Base-by-base conservation (phyloP, 257 asterid genomes). In the Forsythia suspensa region DNA sequence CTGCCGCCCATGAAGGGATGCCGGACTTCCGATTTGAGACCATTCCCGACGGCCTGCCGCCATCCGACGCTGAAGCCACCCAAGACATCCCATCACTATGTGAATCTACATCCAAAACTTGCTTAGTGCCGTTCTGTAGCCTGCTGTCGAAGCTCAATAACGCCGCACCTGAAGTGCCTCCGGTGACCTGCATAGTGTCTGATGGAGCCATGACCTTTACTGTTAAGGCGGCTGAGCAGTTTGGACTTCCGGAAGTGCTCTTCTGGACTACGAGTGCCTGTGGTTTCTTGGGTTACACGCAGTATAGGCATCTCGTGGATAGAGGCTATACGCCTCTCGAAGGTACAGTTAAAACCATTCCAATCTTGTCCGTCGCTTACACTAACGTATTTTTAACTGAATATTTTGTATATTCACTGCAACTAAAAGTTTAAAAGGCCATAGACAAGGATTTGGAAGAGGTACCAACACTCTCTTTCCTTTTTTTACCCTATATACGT, bases 1-100 rank as follows among this genome's bases (percentile, higher is more conserved):
- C 86, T 24, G 13, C 79, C 21, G 77, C 90, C 76, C 44, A 84
- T 13, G 84, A 74, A 39, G 87, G 87, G 51, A 69, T 85, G 13
- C 87, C 81, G n/a, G 88, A 79, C 78, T 85, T 87, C 84, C 87
- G 78, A 0, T 86, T 84, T 71, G 69, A 75, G 37, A 55, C 87
- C 76, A 86, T 86, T 12, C 90, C 90, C 65, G 90, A 86, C 37
- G 90, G 90, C 0, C 76, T 86, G 9, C 90, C 90, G 3, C 83
- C 71, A n/a, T 80, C 90, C 16, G 89, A 87, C 73, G 84, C 84
- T 37, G 86, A 87, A 74, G 74, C 77, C 18, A 87, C 90, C 0
- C 90, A 87, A 77, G 89, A 87, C 67, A 73, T 80, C 44, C 84
- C 90, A 0, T 61, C 89, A 4, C 85, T 89, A 0, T 81, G 82